Percentiles rank a stretch among this genome's conserved stretches.
phyloP scores from a whole-genome alignment of 2,329 filamentous ascomycete species.

The Colletotrichum zoysiae region DNA sequence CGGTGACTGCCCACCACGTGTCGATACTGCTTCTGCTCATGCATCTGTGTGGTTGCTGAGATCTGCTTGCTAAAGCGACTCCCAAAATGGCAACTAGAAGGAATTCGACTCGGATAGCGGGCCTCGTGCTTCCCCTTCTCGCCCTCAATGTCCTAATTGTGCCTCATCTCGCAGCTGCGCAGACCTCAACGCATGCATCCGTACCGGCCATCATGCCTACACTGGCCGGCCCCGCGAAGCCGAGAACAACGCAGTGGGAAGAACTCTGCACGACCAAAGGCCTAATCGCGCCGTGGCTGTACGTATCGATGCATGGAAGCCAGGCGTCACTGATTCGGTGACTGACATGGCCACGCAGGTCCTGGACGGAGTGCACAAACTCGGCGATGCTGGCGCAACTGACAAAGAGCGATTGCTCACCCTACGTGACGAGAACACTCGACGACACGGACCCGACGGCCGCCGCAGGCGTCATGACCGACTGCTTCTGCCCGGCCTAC shows the following conservation, averaged over 20 bases:
- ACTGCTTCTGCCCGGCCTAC: constrained; percentile 18
- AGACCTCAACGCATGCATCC: constrained; percentile 3
- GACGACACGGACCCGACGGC: not conserved
- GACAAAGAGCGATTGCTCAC: constrained; percentile 1
- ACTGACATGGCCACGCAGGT: not conserved
- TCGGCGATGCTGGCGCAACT: constrained; percentile 21
- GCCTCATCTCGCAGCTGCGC: not conserved
- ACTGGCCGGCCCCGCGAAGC: constrained; percentile 14
- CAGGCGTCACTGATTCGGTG: not conserved
- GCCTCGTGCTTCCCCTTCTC: constrained; percentile 1
- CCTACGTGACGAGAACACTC: constrained; percentile 10
- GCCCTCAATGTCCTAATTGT: not conserved
- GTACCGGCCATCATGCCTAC: constrained; percentile 25
- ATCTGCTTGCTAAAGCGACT: not conserved
- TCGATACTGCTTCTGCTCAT: not conserved
- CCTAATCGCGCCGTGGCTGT: constrained; percentile 15
- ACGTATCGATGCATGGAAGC: not conserved
- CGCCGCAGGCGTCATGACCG: constrained; percentile 1
- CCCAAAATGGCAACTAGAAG: not conserved
- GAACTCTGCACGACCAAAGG: constrained; percentile 19
- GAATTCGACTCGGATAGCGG: not conserved
- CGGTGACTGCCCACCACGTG: not conserved
- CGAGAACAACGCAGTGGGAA: constrained; percentile 10
- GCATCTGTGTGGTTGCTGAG: too few species aligned
- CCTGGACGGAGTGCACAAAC: constrained; percentile 19